Evolutionary conservation across 441 rosid species (phyloP), one percentile per base, ranked within the genome.

Genomic region (Erodium texanum): DNA sequence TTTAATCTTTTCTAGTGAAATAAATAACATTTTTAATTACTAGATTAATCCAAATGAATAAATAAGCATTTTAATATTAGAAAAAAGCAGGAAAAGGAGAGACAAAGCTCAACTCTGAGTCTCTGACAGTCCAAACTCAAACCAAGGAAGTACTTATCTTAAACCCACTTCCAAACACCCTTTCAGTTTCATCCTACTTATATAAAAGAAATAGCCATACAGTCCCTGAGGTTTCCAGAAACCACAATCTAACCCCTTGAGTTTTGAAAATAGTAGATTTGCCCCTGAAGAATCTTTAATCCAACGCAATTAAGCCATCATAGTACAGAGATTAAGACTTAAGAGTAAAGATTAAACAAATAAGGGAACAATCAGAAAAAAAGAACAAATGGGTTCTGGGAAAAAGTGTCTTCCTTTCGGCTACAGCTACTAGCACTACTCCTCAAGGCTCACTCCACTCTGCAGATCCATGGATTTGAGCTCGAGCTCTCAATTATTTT

Each of bases 391-490:
- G 64, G 73, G 58, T 32, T 69, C 59, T 16, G 20, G 43, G 58
- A 58, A 68, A 74, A 45, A 70, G 74, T 32, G 72, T 72, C 59
- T 7, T 54, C 61, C 71, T 75, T 75, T 73, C 62, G 61, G 61
- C 61, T 52, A 52, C 62, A 23, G 61, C 61, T 52, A 52, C 59
- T 52, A n/a, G 7, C n/a, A 52, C 59, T 50, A 15, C 59, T 52
- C 8, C 20, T 52, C 34, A 1, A 29, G 34, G 34, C 9, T 16
- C 16, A 12, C 59, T 4, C 59, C 7, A 52, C 22, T 1, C 8
- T 52, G n/a, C 73, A 80, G 72, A 74, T 77, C 80, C 81, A 78
- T 72, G 62, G 20, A 70, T 56, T 69, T 56, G 24, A 56, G 24
- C 62, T 56, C 62, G 15, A 1, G 2, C 1, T 14, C 52, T 12